These are phyloP conservation scores for Russula brevipes DNA, from an alignment of 768 basidiomycete genomes.

Conservation along the genomic window DNA sequence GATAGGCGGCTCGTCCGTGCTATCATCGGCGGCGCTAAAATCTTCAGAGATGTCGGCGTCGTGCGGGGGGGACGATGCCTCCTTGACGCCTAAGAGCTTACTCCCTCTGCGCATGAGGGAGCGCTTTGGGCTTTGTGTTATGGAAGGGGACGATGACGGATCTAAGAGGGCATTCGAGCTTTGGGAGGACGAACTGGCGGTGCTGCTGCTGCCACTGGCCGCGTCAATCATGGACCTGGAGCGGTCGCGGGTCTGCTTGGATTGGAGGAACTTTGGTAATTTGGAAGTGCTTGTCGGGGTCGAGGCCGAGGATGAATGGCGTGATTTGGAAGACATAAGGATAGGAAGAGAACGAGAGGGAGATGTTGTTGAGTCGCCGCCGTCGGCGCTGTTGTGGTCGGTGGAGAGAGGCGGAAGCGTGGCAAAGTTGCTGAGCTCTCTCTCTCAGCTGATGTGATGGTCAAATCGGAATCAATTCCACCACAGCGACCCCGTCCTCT, in stretches of 20 bases:
- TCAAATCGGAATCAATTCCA: background rate
- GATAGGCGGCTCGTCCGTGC: conserved; percentile 50
- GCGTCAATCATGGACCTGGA: conserved; percentile 48
- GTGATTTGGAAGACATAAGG: conserved; percentile 44
- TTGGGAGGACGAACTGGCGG: conserved; percentile 41
- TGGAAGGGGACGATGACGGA: conserved; percentile 7
- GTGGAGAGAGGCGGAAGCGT: conserved; percentile 4
- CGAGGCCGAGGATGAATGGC: conserved; percentile 40
- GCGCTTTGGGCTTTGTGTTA: conserved; percentile 21
- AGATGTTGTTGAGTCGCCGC: background rate
- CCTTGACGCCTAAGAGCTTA: conserved; percentile 24
- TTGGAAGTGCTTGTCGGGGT: conserved; percentile 48
- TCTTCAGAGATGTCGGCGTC: conserved; percentile 31
- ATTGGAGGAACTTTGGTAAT: conserved; percentile 61
- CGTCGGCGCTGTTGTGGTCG: conserved; percentile 17
- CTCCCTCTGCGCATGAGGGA: conserved; percentile 20
- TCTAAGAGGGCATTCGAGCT: conserved; percentile 32
- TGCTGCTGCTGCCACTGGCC: conserved; percentile 35
- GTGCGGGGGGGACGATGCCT: conserved; percentile 24
- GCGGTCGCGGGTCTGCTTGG: conserved; percentile 54
- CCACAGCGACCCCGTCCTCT: background rate
- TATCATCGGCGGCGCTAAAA: conserved; percentile 34
- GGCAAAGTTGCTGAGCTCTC: conserved; percentile 1
- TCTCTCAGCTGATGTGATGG: background rate
- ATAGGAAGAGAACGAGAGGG: conserved; percentile 3